phyloP scores from a whole-genome alignment of 805 yeast species.

The Saturnispora besseyi region DNA sequence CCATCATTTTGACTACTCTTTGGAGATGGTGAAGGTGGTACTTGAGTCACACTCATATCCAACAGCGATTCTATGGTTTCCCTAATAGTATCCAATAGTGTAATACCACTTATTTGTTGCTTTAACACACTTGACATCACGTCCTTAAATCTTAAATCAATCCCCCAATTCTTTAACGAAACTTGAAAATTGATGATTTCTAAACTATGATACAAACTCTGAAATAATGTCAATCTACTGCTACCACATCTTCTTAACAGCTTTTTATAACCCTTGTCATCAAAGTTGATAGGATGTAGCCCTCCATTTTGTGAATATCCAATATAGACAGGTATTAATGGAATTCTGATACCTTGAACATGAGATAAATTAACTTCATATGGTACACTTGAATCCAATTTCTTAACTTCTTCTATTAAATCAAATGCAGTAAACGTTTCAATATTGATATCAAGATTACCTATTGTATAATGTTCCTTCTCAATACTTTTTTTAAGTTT shows the following conservation, averaged over 20 bases:
- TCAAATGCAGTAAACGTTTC: background rate
- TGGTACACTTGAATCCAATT: background rate
- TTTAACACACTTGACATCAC: background rate
- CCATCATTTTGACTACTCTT: background rate
- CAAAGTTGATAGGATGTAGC: background rate
- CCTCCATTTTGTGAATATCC: constrained; percentile 8
- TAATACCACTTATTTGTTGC: background rate
- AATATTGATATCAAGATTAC: background rate
- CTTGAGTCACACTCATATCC: background rate
- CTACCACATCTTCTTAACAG: background rate
- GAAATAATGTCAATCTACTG: background rate
- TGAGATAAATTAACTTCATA: constrained; percentile 3
- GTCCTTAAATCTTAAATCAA: background rate
- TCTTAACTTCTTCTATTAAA: background rate
- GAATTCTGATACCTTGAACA: constrained; percentile 3
- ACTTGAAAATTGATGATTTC: background rate
- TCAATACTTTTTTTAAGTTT: background rate
- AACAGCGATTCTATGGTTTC: background rate
- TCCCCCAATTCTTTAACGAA: background rate
- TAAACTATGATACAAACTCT: constrained; percentile 1
- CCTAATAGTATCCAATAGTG: background rate
- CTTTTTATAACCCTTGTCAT: background rate
- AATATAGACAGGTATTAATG: constrained; percentile 14
- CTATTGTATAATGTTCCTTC: constrained; percentile 7
- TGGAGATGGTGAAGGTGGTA: background rate